Evolutionary conservation across 1,284 basidiomycete species (phyloP).

Genomic region (Fereydounia khargensis): DNA sequence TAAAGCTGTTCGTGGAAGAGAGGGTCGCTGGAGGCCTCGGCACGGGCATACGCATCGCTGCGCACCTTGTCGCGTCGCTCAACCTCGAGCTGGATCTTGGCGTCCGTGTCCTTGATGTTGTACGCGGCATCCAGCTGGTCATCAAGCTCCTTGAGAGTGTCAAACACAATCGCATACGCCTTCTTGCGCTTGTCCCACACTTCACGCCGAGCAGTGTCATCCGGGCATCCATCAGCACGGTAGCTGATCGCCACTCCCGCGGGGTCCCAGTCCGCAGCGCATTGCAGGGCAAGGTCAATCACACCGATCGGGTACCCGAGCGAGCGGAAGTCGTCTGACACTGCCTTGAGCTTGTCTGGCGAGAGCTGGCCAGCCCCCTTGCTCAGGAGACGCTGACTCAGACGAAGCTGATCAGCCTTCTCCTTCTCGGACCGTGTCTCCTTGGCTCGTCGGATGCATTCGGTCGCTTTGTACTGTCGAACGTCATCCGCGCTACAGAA

Average conservation of each 20-base stretch:
- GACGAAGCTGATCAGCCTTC: constrained; percentile 13
- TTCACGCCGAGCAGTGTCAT: constrained; percentile 62
- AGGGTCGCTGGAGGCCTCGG: constrained; percentile 79
- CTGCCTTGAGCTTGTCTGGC: constrained; percentile 77
- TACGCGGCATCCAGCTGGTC: constrained; percentile 56
- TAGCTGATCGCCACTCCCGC: constrained; percentile 62
- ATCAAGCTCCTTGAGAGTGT: constrained; percentile 78
- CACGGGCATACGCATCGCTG: constrained; percentile 57
- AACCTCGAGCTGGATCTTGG: constrained; percentile 42
- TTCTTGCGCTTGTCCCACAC: constrained; percentile 63
- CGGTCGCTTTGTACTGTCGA: constrained; percentile 96
- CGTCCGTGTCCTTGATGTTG: constrained; percentile 23
- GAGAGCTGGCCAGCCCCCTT: constrained; percentile 82
- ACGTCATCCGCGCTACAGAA: constrained; percentile 99
- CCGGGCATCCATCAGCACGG: constrained; percentile 68
- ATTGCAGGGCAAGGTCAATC: constrained; percentile 79
- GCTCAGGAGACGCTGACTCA: constrained; percentile 67
- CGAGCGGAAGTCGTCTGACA: constrained; percentile 80
- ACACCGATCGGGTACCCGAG: constrained; percentile 80
- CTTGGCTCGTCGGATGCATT: constrained; percentile 84
- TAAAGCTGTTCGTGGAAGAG: constrained; percentile 93
- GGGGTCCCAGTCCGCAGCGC: constrained; percentile 76
- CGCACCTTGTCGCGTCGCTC: constrained; percentile 46
- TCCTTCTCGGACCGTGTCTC: constrained; percentile 69
- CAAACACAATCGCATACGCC: constrained; percentile 67